A percentile compares a stretch with the other conserved stretches of the same genome.
Evolutionary conservation across 1,284 basidiomycete species (phyloP).

Genomic region (Ganoderma boninense): DNA sequence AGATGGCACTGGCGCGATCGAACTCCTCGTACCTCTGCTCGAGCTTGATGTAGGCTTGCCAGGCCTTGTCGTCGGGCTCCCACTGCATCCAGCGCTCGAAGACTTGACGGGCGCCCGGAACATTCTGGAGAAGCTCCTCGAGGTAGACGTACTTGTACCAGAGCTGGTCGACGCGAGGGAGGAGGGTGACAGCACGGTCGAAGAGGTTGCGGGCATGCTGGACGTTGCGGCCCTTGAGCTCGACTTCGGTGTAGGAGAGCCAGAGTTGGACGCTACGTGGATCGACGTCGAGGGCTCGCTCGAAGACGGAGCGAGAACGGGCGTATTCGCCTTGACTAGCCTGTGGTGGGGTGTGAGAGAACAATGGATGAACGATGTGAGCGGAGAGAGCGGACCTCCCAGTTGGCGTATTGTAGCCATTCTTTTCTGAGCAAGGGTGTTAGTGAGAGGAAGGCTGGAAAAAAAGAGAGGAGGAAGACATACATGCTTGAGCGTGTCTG

Average conservation of each 20-base stretch:
- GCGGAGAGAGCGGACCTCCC: constrained; percentile 63
- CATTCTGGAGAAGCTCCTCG: constrained; percentile 96
- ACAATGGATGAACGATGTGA: not conserved
- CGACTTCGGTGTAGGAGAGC: constrained; percentile 98
- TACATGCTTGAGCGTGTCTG: constrained; percentile 89
- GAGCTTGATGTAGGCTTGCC: constrained; percentile 98
- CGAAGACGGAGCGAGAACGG: constrained; percentile 93
- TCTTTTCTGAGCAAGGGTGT: constrained; percentile 64
- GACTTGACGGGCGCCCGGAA: constrained; percentile 94
- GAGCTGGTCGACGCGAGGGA: constrained; percentile 93
- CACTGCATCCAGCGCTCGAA: constrained; percentile 99
- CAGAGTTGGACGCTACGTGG: constrained; percentile 90
- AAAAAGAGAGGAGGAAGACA: constrained; percentile 34
- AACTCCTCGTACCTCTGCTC: constrained; percentile 94
- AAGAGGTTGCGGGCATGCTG: constrained; percentile 97
- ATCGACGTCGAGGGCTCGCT: constrained; percentile 97
- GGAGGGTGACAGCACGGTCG: constrained; percentile 94
- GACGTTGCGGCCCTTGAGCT: constrained; percentile 96
- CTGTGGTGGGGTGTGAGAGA: constrained; percentile 46
- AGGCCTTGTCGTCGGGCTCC: constrained; percentile 99
- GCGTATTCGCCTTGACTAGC: constrained; percentile 98
- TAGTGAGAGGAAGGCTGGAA: constrained; percentile 11
- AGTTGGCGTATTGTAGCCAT: constrained; percentile 86
- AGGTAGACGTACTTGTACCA: constrained; percentile 99
- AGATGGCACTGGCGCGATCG: constrained; percentile 92